Evolutionary conservation across 192 early-diverging fungal species (phyloP).

Genomic region (Piromyces finnis): DNA sequence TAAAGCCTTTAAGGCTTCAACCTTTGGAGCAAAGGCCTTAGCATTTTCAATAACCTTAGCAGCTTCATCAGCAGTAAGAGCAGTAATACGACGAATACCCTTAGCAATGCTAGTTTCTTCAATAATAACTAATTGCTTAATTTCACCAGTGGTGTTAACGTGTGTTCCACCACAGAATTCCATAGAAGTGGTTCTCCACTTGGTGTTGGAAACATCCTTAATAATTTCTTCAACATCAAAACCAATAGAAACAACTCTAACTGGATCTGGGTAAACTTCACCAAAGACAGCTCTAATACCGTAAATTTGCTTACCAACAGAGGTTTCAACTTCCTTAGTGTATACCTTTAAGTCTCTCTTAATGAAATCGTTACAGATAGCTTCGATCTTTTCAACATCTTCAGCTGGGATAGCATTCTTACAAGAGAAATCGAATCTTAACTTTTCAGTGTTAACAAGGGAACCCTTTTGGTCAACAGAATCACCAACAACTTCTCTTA

Average conservation of each 20-base stretch:
- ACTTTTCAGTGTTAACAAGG: conserved; percentile 83
- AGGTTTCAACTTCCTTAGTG: conserved; percentile 68
- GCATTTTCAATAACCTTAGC: conserved; percentile 17
- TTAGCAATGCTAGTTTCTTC: conserved; percentile 89
- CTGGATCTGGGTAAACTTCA: conserved; percentile 93
- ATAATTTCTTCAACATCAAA: conserved; percentile 73
- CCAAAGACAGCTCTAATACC: conserved; percentile 95
- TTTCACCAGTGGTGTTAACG: conserved; percentile 71
- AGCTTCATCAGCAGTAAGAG: conserved; percentile 89
- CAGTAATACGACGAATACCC: conserved; percentile 88
- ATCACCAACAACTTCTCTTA: conserved; percentile 65
- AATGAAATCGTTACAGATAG: conserved; percentile 61
- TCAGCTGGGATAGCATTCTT: conserved; percentile 46
- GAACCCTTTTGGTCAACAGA: conserved; percentile 87
- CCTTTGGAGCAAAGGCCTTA: conserved; percentile 42
- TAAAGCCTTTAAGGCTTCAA: conserved; percentile 38
- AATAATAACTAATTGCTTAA: conserved; percentile 66
- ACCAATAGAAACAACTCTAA: conserved; percentile 88
- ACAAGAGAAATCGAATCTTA: conserved; percentile 88
- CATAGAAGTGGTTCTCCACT: conserved; percentile 69
- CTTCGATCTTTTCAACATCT: conserved; percentile 55
- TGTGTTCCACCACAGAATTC: conserved; percentile 99
- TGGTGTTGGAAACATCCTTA: conserved; percentile 50
- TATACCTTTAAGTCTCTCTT: conserved; percentile 54
- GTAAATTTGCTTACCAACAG: conserved; percentile 61